Evolutionary conservation across 208 protist genomes (phyloP).

Genomic region (Wallacemonas rigidus): DNA sequence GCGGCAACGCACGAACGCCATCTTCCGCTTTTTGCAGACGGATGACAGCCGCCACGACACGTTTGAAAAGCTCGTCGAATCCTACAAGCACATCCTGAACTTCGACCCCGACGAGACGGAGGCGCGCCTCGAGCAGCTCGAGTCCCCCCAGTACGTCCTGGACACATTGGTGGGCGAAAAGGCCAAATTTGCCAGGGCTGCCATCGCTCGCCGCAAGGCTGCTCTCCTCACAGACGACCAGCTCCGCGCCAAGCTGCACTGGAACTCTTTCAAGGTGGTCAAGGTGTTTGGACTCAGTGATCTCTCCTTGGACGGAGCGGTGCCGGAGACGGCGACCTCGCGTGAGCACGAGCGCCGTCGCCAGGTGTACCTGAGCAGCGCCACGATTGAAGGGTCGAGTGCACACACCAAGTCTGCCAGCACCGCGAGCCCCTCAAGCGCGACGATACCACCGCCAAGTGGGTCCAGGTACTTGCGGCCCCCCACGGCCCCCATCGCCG

Average conservation of each 20-base stretch:
- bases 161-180: slow-evolving; percentile 72
- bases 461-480: slow-evolving; percentile 9
- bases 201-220: slow-evolving; percentile 74
- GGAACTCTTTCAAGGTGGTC: slow-evolving; percentile 79
- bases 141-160: slow-evolving; percentile 52
- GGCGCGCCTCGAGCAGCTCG: slow-evolving; percentile 63
- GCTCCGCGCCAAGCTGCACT: slow-evolving; percentile 79
- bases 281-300: slow-evolving; percentile 70
- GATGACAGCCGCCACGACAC: slow-evolving; percentile 78
- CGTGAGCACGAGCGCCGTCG: slow-evolving; percentile 22
- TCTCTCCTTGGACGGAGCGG: slow-evolving; percentile 71
- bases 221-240: slow-evolving; percentile 87
- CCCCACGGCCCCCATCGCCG: not conserved
- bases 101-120: slow-evolving; percentile 73
- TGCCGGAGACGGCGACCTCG: slow-evolving; percentile 59
- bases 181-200: slow-evolving; percentile 71
- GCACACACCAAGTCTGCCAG: not conserved
- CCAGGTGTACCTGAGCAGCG: not conserved
- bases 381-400: not conserved
- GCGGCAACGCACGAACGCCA: slow-evolving; percentile 65
- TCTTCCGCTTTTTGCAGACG: slow-evolving; percentile 73
- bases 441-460: slow-evolving; percentile 13
- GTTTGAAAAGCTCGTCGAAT: slow-evolving; percentile 75
- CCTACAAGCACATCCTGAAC: slow-evolving; percentile 72
- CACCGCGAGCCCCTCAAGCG: not conserved